Evolutionary conservation across 78 protist species (phyloP), one percentile per base, ranked within the genome.

Genomic region (Protostelium mycophagum): DNA sequence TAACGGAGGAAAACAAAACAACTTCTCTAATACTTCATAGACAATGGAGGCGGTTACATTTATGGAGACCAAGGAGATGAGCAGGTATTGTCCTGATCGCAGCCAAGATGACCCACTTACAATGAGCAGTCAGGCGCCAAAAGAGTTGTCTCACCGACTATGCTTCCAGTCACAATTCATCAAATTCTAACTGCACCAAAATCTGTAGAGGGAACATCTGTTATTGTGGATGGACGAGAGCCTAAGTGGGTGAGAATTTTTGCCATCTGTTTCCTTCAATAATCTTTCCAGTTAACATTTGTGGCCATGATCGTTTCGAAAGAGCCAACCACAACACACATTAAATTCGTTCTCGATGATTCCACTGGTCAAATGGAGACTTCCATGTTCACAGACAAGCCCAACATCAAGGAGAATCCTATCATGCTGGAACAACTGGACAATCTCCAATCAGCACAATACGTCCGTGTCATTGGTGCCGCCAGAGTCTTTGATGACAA

Each of bases 391-490:
- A 5, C 16, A 5, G 73, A 51, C 73, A 51, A 51, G 73, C n/a
- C n/a, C n/a, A n/a, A n/a, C n/a, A 25, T 51, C 73, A 51, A 51
- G 16, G 73, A 51, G 31, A 16, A 25, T 16, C 73, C 73, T 51
- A 16, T 16, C 5, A 25, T 25, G 5, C 73, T 25, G 73, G 16
- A 51, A 25, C 73, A 25, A 5, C 16, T 51, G 73, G 73, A 51
- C 73, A 25, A 5, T 16, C 5, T 51, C 73, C 5, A 5, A 51
- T 5, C 5, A 51, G 31, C 5, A 16, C 28, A n/a, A 5, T 90
- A 90, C 73, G 92, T 90, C 31, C 92, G 89, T n/a, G 92, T 90
- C 31, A 0, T 34, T 0, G 92, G 92, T 0, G 31, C 73, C 83
- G 29, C 86, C 28, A 34, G 86, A 29, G 9, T 25, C 36, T 90